Evolutionary conservation across 1,139 yeast species (phyloP).

Genomic region (Nadsonia starkeyi-henricii): DNA sequence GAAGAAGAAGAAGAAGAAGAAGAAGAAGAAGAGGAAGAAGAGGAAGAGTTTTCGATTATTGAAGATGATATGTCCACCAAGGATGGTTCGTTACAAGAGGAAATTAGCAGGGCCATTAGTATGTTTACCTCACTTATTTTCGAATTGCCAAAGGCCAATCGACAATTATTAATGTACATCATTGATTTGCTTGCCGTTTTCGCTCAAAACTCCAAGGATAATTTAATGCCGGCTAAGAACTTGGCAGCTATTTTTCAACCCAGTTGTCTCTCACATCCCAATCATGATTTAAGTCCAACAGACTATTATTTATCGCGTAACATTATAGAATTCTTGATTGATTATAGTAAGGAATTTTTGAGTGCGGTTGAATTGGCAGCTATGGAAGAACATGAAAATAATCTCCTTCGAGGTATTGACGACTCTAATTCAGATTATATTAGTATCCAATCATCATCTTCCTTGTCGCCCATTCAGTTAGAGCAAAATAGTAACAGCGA

Average conservation of each 20-base stretch:
- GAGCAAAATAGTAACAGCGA: too few species aligned
- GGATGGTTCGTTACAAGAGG: slow-evolving; percentile 18
- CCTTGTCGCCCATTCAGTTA: too few species aligned
- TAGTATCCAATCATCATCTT: too few species aligned
- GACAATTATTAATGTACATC: slow-evolving; percentile 72
- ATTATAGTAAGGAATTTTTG: slow-evolving; percentile 54
- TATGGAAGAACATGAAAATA: slow-evolving; percentile 17
- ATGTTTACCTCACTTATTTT: slow-evolving; percentile 59
- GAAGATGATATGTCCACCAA: not conserved
- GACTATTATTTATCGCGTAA: slow-evolving; percentile 80
- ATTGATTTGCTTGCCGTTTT: slow-evolving; percentile 78
- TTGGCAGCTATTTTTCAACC: slow-evolving; percentile 96
- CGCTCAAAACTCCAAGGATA: slow-evolving; percentile 59
- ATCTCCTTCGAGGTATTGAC: not conserved
- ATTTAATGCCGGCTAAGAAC: slow-evolving; percentile 84
- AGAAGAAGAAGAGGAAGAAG: not conserved
- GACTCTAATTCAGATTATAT: too few species aligned
- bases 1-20: not conserved
- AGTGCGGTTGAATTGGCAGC: slow-evolving; percentile 32
- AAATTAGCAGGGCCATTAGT: slow-evolving; percentile 53
- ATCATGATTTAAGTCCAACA: slow-evolving; percentile 80
- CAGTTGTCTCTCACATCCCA: slow-evolving; percentile 78
- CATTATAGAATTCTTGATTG: slow-evolving; percentile 79
- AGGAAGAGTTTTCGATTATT: not conserved
- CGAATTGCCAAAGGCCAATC: slow-evolving; percentile 51